Evolutionary conservation across 306 rosid genomes (phyloP).

Genomic region (Fragaria iinumae): DNA sequence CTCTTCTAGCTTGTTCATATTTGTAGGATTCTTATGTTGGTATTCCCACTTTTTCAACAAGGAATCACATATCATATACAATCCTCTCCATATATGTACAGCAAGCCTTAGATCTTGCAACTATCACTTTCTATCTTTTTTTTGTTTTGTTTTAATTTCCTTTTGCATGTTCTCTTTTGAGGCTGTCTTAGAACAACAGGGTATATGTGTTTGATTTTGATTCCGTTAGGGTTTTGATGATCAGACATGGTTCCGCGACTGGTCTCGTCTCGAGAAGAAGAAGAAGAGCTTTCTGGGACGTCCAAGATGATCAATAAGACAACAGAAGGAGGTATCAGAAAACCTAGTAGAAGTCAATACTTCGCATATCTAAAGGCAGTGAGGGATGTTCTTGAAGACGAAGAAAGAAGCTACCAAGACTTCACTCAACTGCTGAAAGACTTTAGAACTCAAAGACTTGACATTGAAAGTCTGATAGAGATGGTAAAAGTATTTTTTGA

Average conservation of each 20-base stretch:
- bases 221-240: neutral
- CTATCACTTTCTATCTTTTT: neutral
- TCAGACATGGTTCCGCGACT: neutral
- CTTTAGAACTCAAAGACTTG: slow-evolving; percentile 80
- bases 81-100: neutral
- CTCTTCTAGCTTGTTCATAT: neutral
- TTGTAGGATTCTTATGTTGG: neutral
- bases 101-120: neutral
- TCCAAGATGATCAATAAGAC: neutral
- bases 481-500: slow-evolving; percentile 77
- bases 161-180: neutral
- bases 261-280: neutral
- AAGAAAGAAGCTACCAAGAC: slow-evolving; percentile 68
- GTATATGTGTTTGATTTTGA: neutral
- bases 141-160: neutral
- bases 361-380: slow-evolving; percentile 78
- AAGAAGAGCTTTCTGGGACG: neutral
- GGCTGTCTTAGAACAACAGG: neutral
- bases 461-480: slow-evolving; percentile 72
- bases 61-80: neutral
- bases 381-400: slow-evolving; percentile 84
- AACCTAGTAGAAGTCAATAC: slow-evolving; percentile 72
- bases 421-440: slow-evolving; percentile 89
- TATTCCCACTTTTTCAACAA: neutral
- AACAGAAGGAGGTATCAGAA: slow-evolving; percentile 10